Percentiles rank a stretch among this genome's conserved stretches.
Conservation (phyloP, 352 stramenopile genomes). For the Globisporangium nodosum region DNA sequence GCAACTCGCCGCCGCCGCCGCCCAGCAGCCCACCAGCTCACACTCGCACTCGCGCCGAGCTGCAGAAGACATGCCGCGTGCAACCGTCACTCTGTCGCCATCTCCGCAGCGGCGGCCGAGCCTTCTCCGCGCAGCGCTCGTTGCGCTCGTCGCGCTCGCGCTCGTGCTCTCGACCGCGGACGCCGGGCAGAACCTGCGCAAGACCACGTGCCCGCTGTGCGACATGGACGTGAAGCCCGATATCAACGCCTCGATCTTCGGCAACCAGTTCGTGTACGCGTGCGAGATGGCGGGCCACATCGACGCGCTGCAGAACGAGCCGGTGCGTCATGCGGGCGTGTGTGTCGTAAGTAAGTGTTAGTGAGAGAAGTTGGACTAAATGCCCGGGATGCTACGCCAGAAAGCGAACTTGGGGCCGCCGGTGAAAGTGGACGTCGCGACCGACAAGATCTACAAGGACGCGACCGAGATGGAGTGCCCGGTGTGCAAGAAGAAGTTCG, state of each 20-base stretch:
- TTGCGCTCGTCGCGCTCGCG: conserved; percentile 19
- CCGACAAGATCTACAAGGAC: conserved; percentile 69
- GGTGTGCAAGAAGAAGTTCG: conserved; percentile 49
- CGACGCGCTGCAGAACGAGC: conserved; percentile 70
- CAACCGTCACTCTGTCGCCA: not conserved
- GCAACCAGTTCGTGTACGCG: conserved; percentile 71
- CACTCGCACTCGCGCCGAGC: not conserved
- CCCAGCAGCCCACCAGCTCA: not conserved
- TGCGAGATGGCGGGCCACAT: conserved; percentile 84
- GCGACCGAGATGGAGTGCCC: conserved; percentile 50
- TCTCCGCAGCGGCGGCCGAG: not conserved
- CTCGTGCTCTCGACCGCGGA: conserved; percentile 19
- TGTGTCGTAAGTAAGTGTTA: not conserved
- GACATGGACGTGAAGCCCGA: conserved; percentile 32
- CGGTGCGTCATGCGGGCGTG: conserved; percentile 25
- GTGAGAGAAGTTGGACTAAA: not conserved
- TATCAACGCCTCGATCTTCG: conserved; percentile 64
- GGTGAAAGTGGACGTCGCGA: conserved; percentile 37
- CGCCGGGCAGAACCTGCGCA: conserved; percentile 46
- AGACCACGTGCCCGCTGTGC: conserved; percentile 35
- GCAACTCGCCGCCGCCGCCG: too few relatives aligned
- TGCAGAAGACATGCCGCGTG: not conserved
- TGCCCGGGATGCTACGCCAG: conserved; percentile 4
- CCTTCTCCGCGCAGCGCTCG: conserved; percentile 4
- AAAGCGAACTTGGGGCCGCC: conserved; percentile 41